phyloP scores from a whole-genome alignment of 148 eudicot species.

The Drosera capensis region DNA sequence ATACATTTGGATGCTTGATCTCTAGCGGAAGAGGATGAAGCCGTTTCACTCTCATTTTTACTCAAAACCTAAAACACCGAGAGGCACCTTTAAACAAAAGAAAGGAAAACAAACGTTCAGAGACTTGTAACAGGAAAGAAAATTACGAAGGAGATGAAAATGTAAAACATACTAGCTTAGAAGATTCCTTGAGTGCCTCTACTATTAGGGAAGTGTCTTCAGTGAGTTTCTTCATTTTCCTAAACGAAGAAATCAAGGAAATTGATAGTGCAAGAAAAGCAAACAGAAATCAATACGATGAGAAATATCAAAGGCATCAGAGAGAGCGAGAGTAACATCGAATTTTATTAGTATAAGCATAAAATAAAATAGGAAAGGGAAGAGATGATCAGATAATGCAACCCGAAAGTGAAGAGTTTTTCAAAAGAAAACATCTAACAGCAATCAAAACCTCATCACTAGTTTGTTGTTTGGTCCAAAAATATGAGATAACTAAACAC shows the following conservation, averaged over 20 bases:
- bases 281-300: neutral
- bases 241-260: conserved; percentile 62
- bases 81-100: neutral
- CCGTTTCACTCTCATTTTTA: conserved; percentile 62
- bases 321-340: no score
- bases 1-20: conserved; percentile 48
- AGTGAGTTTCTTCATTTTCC: conserved; percentile 65
- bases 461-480: no score
- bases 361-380: no score
- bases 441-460: no score
- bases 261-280: conserved; percentile 64
- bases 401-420: no score
- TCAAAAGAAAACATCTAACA: no score
- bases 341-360: no score
- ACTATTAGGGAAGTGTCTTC: conserved; percentile 41
- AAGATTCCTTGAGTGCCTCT: conserved; percentile 67
- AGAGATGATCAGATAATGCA: no score
- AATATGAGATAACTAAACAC: no score
- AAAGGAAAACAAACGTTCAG: neutral
- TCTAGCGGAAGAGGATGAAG: conserved; percentile 55
- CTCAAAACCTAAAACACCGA: conserved; percentile 49
- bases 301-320: neutral
- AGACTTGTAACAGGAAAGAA: neutral
- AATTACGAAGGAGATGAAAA: neutral
- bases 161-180: conserved; percentile 51